phyloP scores from a whole-genome alignment of 345 rosid species.

The Populus pruinosa region DNA sequence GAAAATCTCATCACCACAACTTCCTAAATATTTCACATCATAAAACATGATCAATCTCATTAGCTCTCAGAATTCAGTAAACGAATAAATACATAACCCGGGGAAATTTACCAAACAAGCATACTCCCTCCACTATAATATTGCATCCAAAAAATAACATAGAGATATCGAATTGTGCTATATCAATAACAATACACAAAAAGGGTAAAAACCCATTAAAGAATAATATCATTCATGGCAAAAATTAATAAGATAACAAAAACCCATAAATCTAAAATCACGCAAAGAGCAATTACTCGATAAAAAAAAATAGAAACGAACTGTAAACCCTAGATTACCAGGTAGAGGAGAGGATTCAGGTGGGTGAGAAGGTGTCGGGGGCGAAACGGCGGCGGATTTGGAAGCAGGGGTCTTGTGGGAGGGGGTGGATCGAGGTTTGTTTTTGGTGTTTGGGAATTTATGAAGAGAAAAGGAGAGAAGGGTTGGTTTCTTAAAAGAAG shows the following conservation, averaged over 20 bases:
- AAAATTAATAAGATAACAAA: too few species aligned
- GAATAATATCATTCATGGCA: too few species aligned
- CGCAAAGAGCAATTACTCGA: neutral
- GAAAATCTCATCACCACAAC: neutral
- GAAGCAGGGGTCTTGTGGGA: neutral
- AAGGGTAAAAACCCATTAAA: neutral
- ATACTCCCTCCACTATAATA: neutral
- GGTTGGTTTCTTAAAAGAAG: neutral
- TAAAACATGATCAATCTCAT: neutral
- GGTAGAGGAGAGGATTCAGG: neutral
- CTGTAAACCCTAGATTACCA: conserved; percentile 19
- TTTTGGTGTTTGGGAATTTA: neutral
- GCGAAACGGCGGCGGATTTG: neutral
- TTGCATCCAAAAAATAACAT: neutral
- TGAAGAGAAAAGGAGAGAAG: neutral
- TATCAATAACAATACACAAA: neutral
- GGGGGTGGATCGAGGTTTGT: neutral
- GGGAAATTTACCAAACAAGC: neutral
- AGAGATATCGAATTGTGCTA: neutral
- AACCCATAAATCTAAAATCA: neutral
- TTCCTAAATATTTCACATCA: conserved; percentile 1
- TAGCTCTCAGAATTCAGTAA: neutral
- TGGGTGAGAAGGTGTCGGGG: conserved; percentile 7
- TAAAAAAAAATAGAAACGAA: neutral
- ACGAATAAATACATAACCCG: neutral